Evolutionary conservation across 2,329 filamentous ascomycete genomes (phyloP).

Genomic region (Paraconiothyrium brasiliense): DNA sequence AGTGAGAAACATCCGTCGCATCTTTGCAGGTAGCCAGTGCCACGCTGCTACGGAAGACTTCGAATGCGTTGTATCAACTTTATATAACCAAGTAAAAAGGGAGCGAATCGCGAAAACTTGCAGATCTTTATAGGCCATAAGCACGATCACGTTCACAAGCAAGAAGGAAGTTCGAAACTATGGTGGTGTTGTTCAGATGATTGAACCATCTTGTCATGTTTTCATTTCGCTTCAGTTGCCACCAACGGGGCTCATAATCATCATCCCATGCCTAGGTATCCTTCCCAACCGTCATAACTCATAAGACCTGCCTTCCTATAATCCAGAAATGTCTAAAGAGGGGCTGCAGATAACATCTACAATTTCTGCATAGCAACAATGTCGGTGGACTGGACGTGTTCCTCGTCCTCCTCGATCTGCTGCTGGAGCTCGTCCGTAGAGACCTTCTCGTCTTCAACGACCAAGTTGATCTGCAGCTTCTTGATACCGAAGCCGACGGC

Average conservation of each 20-base stretch:
- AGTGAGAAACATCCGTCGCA: too few species aligned
- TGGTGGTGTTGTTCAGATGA: conserved; percentile 11
- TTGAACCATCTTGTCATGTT: background rate
- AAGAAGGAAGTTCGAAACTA: background rate
- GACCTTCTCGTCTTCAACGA: conserved; percentile 97
- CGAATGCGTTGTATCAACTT: too few species aligned
- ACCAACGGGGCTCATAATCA: conserved; percentile 9
- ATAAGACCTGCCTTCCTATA: conserved; percentile 26
- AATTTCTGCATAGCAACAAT: conserved; percentile 69
- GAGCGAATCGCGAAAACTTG: too few species aligned
- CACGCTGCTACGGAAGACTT: too few species aligned
- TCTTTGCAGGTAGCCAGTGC: too few species aligned
- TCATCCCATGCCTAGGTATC: conserved; percentile 16
- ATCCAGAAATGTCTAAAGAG: conserved; percentile 15
- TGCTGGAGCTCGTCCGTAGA: conserved; percentile 87
- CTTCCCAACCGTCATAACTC: conserved; percentile 27
- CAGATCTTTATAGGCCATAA: background rate
- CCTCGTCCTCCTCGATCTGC: conserved; percentile 86
- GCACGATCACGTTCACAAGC: background rate
- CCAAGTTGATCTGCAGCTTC: conserved; percentile 98
- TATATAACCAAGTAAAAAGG: too few species aligned
- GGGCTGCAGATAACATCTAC: conserved; percentile 32
- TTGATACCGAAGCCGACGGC: conserved; percentile 96
- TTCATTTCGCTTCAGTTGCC: conserved; percentile 14
- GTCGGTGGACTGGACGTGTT: conserved; percentile 95